Base-by-base conservation (phyloP, 257 asterid species). In the Hygrophila difformis region DNA sequence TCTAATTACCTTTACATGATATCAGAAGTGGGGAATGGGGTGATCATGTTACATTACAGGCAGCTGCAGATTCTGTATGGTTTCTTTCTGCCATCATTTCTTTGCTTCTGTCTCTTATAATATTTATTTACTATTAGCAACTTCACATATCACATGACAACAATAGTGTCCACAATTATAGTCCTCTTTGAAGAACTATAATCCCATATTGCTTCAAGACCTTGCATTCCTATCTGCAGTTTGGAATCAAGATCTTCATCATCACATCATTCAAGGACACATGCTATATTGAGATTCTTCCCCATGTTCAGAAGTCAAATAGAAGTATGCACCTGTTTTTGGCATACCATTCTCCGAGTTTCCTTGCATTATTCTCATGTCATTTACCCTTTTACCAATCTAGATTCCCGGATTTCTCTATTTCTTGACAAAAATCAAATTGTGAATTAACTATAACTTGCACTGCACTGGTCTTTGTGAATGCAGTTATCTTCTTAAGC, bases 21-120 rank as follows among this genome's bases (percentile, higher is more conserved):
- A 53, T 46, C 80, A 88, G 97, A 67, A 51, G 17, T 36, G 97
- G 94, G 13, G 97, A 87, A 75, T 87, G 97, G 97, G 97, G 97
- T 8, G 94, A 87, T 60, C 91, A 87, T 56, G 75, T 83, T 65
- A 87, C 97, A 9, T 56, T 87, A 73, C 94, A 84, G 65, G 97
- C 97, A 21, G 94, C 94, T 36, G 93, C 93, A 52, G 96, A 89
- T 65, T 63, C 57, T 55, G 96, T 89, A 79, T 8, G 56, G 29
- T 15, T 23, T 56, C 59, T 59, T 40, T 46, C 57, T 18, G 14
- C 34, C 28, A 22, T 31, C 20, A 13, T 56, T 52, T 28, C 39
- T 55, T 23, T 44, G 35, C 11, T 18, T 21, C 5, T 17, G 18
- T 1, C 34, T 45, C 37, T 33, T 33, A n/a, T n/a, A n/a, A n/a